Evolutionary conservation across 2,329 filamentous ascomycete genomes (phyloP), one percentile per base, ranked within the genome.

Genomic region (Chaetothyriales sp.): DNA sequence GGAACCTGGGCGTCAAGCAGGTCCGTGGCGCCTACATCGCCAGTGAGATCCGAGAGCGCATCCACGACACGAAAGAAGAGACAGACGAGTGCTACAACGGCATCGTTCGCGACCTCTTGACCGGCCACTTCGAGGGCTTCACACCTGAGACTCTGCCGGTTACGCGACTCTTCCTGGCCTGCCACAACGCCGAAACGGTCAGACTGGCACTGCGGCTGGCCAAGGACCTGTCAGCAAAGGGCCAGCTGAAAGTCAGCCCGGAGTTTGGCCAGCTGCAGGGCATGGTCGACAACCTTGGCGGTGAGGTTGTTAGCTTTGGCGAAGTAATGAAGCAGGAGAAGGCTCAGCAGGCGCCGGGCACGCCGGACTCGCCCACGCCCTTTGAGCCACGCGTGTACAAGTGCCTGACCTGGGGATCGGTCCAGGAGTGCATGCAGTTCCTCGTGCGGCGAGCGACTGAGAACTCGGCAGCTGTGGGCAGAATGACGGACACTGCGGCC

Each of bases 241-340:
- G 73, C 39, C 64, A 69, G 56, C 62, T 64, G 25, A 47, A 65
- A 42, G 65, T 70, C 46, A 69, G 74, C 12, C 66, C 79, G 1
- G 68, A 70, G 36, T 88, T 86, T 65, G 84, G 84, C 2, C 89
- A 95, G 69, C 77, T 95, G 1, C 84, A 90, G 70, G 89, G 90
- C 43, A 96, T 96, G 90, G 90, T 90, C 1, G 90, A 96, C 60
- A 89, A 95, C 64, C 80, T 96, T 49, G 87, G 83, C 51, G 75
- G 76, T 57, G 70, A 73, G 39, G 67, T 80, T 1, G n/a, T 51
- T 28, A 66, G 66, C 46, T 32, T 36, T 19, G 26, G 36, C 36
- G 49, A 51, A 28, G 58, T 50, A 20, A 60, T 55, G 54, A 20
- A 43, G 5, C 20, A 20, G 12, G 25, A 52, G 55, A 49, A 55